phyloP scores from a whole-genome alignment of 495 filamentous ascomycete species.

The Hypoxylon rickii region DNA sequence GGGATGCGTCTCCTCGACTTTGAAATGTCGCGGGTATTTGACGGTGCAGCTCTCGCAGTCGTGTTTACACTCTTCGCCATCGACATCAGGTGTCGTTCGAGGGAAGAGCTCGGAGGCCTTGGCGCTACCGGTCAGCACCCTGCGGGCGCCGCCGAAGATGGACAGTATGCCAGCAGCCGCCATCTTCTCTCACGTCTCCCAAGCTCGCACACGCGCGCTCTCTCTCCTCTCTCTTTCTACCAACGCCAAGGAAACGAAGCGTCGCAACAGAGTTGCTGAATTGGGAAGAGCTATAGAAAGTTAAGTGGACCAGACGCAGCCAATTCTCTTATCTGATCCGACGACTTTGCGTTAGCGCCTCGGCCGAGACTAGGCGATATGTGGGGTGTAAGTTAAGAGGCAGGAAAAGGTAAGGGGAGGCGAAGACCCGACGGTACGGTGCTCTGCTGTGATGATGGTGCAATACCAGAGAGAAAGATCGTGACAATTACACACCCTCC shows the following conservation, averaged over 20 bases:
- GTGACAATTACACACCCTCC: no score
- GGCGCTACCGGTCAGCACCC: conserved; percentile 65
- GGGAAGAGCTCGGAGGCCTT: conserved; percentile 64
- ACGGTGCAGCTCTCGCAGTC: conserved; percentile 87
- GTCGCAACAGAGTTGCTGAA: neutral
- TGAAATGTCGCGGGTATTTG: conserved; percentile 69
- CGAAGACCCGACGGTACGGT: no score
- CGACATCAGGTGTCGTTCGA: conserved; percentile 68
- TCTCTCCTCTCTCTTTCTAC: no score
- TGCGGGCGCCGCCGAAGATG: conserved; percentile 47
- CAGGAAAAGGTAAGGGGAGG: no score
- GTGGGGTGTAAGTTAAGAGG: no score
- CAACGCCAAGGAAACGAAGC: no score
- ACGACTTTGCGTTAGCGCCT: neutral
- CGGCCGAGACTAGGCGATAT: neutral
- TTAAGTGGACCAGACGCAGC: neutral
- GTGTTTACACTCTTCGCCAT: conserved; percentile 86
- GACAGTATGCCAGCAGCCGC: conserved; percentile 45
- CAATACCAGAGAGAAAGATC: no score
- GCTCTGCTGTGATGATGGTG: no score
- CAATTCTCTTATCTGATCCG: conserved; percentile 21
- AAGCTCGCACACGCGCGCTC: no score
- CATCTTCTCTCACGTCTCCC: conserved; percentile 22
- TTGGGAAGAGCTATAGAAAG: neutral
- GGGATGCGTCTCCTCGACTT: conserved; percentile 76